These are phyloP conservation scores for Leccinum solheimii DNA, from an alignment of 1,284 basidiomycete genomes.

Conservation along the genomic window DNA sequence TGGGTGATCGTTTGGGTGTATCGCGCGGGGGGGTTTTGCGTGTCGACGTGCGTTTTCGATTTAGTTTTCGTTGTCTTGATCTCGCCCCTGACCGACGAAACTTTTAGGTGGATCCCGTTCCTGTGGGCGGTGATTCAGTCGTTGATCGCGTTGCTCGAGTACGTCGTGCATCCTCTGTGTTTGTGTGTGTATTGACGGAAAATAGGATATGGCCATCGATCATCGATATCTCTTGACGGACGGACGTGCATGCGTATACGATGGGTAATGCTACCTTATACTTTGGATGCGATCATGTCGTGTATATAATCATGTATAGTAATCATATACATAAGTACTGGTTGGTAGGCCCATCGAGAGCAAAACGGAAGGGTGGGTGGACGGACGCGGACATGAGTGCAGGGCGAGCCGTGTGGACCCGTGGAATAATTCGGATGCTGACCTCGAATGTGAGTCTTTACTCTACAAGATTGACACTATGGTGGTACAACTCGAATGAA, in stretches of 20 bases:
- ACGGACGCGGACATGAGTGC: too few relatives aligned
- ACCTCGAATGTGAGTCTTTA: not conserved
- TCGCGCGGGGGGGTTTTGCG: conserved; percentile 64
- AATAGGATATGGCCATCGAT: conserved; percentile 56
- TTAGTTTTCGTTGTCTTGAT: not conserved
- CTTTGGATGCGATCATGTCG: not conserved
- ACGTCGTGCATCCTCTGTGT: conserved; percentile 9
- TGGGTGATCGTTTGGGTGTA: conserved; percentile 72
- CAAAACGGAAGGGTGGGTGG: too few relatives aligned
- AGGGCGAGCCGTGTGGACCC: too few relatives aligned
- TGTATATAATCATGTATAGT: conserved; percentile 30
- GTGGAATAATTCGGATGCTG: too few relatives aligned
- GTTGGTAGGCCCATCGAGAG: too few relatives aligned
- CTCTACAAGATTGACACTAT: not conserved
- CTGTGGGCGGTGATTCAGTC: conserved; percentile 72
- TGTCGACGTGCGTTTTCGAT: conserved; percentile 71
- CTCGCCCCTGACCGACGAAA: not conserved
- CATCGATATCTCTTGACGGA: conserved; percentile 49
- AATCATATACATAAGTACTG: too few relatives aligned
- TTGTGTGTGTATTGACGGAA: conserved; percentile 7
- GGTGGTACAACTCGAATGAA: too few relatives aligned
- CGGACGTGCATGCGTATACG: not conserved
- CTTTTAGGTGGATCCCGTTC: conserved; percentile 76
- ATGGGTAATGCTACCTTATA: not conserved
- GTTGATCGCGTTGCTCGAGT: conserved; percentile 68